Conservation (phyloP, 768 basidiomycete genomes). For the Pleurotus ostreatus region DNA sequence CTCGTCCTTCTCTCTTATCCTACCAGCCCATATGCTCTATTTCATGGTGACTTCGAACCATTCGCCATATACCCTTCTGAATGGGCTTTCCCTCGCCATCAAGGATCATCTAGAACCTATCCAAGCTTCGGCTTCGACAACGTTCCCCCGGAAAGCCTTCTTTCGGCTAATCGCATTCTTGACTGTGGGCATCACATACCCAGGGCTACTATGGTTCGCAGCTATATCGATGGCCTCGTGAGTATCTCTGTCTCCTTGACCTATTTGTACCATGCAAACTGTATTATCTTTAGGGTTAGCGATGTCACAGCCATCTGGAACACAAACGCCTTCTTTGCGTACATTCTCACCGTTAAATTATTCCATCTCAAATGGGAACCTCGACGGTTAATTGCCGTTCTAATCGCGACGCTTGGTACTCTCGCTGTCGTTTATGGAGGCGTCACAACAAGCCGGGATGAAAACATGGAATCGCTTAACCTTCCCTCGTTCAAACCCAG, state of each 20-base stretch:
- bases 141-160: conserved; percentile 35
- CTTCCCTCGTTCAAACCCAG: conserved; percentile 27
- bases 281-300: conserved; percentile 48
- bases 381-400: conserved; percentile 64
- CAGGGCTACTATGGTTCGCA: conserved; percentile 72
- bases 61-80: conserved; percentile 44
- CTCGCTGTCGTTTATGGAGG: conserved; percentile 82
- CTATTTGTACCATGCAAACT: conserved; percentile 8
- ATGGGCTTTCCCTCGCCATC: conserved; percentile 48
- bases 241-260: conserved; percentile 26
- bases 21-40: conserved; percentile 77
- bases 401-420: conserved; percentile 79
- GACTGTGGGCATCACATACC: conserved; percentile 58
- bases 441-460: conserved; percentile 23
- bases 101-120: conserved; percentile 39
- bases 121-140: conserved; percentile 24
- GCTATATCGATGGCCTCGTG: conserved; percentile 70
- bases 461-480: neutral
- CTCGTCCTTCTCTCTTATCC: conserved; percentile 70
- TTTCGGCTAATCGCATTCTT: conserved; percentile 34
- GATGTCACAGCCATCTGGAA: conserved; percentile 78
- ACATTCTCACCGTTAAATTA: conserved; percentile 75
- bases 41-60: conserved; percentile 48
- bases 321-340: conserved; percentile 88
- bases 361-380: conserved; percentile 61